A percentile compares a stretch with the other conserved stretches of the same genome.
These are phyloP conservation scores for Gossypium raimondii DNA, from an alignment of 345 rosid genomes.

Conservation along the genomic window DNA sequence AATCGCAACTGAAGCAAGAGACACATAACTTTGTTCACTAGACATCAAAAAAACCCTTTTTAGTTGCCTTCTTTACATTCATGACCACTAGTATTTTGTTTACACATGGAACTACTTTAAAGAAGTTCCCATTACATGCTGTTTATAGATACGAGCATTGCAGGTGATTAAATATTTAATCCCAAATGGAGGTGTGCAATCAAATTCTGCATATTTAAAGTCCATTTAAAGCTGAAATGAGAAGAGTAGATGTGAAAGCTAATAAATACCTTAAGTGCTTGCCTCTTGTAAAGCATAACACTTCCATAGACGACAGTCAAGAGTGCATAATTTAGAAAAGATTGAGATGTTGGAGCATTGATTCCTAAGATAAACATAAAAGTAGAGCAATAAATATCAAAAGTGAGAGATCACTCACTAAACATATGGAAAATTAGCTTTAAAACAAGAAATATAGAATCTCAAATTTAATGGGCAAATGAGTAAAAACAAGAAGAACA, in stretches of 20 bases:
- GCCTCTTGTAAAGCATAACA: conserved; percentile 38
- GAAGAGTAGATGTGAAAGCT: conserved; percentile 8
- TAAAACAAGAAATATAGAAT: neutral
- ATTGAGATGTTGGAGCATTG: conserved; percentile 58
- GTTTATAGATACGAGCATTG: neutral
- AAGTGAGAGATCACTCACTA: neutral
- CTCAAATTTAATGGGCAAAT: too few relatives aligned
- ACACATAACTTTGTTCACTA: too few relatives aligned
- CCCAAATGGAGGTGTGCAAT: neutral
- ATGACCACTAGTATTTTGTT: neutral
- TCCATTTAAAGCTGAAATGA: conserved; percentile 1
- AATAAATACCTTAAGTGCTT: conserved; percentile 41
- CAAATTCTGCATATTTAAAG: neutral
- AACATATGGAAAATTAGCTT: conserved; percentile 1
- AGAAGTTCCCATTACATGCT: neutral
- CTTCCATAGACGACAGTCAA: conserved; percentile 54
- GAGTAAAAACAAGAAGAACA: neutral
- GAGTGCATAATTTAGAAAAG: conserved; percentile 42
- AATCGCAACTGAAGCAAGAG: neutral
- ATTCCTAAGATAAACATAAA: conserved; percentile 31
- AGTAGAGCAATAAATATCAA: conserved; percentile 1
- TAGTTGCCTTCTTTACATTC: too few relatives aligned
- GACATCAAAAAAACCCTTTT: too few relatives aligned
- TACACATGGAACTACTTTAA: neutral
- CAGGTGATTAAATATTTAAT: neutral